These are phyloP conservation scores for Colletotrichum spaethianum DNA, from an alignment of 2,329 filamentous ascomycete genomes.

Conservation along the genomic window DNA sequence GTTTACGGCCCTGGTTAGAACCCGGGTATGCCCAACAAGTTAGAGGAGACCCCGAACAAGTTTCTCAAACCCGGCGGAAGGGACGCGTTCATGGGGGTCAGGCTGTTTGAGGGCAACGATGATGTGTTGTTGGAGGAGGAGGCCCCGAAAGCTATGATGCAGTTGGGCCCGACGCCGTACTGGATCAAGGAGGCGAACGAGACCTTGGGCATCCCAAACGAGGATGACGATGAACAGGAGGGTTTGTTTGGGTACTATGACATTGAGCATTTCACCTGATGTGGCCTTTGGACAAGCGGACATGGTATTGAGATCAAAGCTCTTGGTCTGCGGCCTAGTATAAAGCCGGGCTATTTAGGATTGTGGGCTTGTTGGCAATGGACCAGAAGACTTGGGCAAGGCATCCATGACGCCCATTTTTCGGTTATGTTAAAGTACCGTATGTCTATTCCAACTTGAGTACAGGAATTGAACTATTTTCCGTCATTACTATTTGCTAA, in stretches of 20 bases:
- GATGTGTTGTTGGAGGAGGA: neutral
- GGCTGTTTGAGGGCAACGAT: neutral
- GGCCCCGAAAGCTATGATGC: neutral
- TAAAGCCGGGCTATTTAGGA: neutral
- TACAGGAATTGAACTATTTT: neutral
- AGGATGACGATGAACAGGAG: neutral
- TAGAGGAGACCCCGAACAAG: neutral
- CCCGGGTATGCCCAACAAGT: conserved; percentile 2
- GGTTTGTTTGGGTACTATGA: neutral
- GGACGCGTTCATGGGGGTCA: conserved; percentile 26
- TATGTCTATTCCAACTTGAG: neutral
- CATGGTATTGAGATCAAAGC: neutral
- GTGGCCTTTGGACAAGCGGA: neutral
- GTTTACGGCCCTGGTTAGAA: conserved; percentile 26
- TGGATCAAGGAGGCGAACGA: conserved; percentile 32
- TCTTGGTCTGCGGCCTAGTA: neutral
- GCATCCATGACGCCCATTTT: neutral
- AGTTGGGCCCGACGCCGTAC: conserved; percentile 4
- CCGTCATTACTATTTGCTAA: neutral
- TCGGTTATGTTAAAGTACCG: neutral
- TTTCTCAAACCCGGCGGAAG: neutral
- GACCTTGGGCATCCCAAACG: neutral
- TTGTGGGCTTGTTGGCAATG: neutral
- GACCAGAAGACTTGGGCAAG: neutral
- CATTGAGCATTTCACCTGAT: neutral